Percentiles rank a stretch among this genome's conserved stretches.
phyloP scores from a whole-genome alignment of 2,329 filamentous ascomycete species.

The Fusarium compactum region DNA sequence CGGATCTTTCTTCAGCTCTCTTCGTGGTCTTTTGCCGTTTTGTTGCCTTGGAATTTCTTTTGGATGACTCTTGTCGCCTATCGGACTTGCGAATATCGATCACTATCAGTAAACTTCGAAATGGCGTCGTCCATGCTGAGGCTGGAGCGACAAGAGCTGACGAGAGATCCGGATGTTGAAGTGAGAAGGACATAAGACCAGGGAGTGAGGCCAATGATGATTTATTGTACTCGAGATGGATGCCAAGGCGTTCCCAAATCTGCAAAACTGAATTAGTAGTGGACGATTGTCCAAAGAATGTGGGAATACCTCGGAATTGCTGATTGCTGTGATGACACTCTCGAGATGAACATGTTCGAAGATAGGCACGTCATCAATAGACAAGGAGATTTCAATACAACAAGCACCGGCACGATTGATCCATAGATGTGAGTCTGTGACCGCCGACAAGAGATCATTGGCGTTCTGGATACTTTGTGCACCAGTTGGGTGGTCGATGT shows the following conservation, averaged over 20 bases:
- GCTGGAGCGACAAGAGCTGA: slow-evolving; percentile 50
- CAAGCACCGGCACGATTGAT: slow-evolving; percentile 49
- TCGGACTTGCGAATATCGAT: slow-evolving; percentile 40
- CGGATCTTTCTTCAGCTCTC: not conserved
- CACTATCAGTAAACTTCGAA: slow-evolving; percentile 46
- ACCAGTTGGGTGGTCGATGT: slow-evolving; percentile 42
- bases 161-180: slow-evolving; percentile 53
- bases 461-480: slow-evolving; percentile 25
- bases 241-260: slow-evolving; percentile 51
- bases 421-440: slow-evolving; percentile 49
- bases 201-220: slow-evolving; percentile 13
- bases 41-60: not conserved
- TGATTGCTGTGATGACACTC: slow-evolving; percentile 38
- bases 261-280: slow-evolving; percentile 20
- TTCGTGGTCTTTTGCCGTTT: slow-evolving; percentile 29
- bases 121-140: slow-evolving; percentile 42
- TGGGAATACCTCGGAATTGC: slow-evolving; percentile 45
- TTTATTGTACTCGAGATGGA: slow-evolving; percentile 45
- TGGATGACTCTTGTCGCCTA: not conserved
- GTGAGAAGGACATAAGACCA: slow-evolving; percentile 48
- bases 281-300: too few species aligned
- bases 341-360: slow-evolving; percentile 19
- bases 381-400: slow-evolving; percentile 46
- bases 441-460: slow-evolving; percentile 42
- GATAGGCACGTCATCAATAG: slow-evolving; percentile 36